Conservation (phyloP, 495 filamentous ascomycete species). For the Hyaloscypha bicolor region DNA sequence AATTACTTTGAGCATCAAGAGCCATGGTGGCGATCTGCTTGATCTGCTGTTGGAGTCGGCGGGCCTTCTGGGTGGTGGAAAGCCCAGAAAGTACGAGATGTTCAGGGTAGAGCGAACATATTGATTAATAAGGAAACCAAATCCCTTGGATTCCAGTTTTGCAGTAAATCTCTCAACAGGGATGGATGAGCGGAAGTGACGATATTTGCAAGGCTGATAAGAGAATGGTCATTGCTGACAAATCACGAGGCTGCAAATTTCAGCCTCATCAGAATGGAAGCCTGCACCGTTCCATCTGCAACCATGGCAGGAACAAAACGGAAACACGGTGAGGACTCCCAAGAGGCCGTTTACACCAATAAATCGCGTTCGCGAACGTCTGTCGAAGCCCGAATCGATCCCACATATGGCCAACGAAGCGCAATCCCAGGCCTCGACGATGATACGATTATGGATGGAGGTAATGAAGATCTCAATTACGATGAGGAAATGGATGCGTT, state of each 20-base stretch:
- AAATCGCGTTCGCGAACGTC: constrained; percentile 26
- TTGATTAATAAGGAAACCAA: not conserved
- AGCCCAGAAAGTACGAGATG: not conserved
- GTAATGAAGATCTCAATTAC: constrained; percentile 56
- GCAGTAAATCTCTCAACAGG: not conserved
- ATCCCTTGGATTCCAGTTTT: not conserved
- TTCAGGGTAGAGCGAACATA: constrained; percentile 2
- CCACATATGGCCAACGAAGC: constrained; percentile 72
- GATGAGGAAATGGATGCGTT: constrained; percentile 65
- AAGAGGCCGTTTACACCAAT: constrained; percentile 13
- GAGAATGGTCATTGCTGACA: not conserved
- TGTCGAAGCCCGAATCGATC: constrained; percentile 44
- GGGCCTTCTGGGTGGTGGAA: not conserved
- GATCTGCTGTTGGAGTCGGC: not conserved
- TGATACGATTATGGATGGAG: constrained; percentile 46
- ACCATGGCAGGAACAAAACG: constrained; percentile 29
- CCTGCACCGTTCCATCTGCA: not conserved
- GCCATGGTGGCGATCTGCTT: constrained; percentile 23
- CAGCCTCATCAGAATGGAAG: not conserved
- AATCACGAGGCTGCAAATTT: constrained; percentile 22
- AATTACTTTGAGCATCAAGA: constrained; percentile 32
- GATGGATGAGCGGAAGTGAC: not conserved
- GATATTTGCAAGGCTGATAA: constrained; percentile 6
- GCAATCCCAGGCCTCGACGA: constrained; percentile 77
- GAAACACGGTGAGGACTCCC: constrained; percentile 17